A percentile compares a stretch with the other conserved stretches of the same genome.
Conservation (phyloP, 139 green algal genomes). For the Chlamydomonas sp. region DNA sequence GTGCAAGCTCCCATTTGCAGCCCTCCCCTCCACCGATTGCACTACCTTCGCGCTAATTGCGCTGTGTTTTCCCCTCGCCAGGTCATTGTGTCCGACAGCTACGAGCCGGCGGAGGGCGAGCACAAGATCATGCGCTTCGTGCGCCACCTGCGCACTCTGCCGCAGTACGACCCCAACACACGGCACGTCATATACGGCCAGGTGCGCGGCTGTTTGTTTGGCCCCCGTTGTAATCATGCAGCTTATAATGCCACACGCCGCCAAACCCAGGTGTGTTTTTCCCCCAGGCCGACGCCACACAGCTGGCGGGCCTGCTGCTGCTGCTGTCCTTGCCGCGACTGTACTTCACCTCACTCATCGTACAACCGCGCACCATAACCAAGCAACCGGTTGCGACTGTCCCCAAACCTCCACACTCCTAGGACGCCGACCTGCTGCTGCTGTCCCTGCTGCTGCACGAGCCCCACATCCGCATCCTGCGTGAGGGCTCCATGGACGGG, state of each 20-base stretch:
- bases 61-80: slow-evolving; percentile 13
- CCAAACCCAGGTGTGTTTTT: too few species aligned
- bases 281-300: too few species aligned
- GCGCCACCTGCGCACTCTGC: slow-evolving; percentile 52
- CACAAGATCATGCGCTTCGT: slow-evolving; percentile 98
- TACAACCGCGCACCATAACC: background rate
- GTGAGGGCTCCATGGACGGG: slow-evolving; percentile 61
- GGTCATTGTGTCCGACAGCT: slow-evolving; percentile 81
- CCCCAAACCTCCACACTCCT: background rate
- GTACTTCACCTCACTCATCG: background rate
- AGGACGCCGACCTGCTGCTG: slow-evolving; percentile 94
- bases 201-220: background rate
- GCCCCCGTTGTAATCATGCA: too few species aligned
- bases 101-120: slow-evolving; percentile 87
- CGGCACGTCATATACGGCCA: slow-evolving; percentile 92
- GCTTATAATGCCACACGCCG: too few species aligned
- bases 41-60: too few species aligned
- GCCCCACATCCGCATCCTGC: slow-evolving; percentile 87
- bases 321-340: background rate
- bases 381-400: background rate
- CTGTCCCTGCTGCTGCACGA: slow-evolving; percentile 90
- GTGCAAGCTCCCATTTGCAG: too few species aligned
- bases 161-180: slow-evolving; percentile 57
- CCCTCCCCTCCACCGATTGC: too few species aligned
- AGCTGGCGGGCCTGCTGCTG: background rate